Conservation (phyloP, 306 rosid species). For the Phaseolus lunatus region DNA sequence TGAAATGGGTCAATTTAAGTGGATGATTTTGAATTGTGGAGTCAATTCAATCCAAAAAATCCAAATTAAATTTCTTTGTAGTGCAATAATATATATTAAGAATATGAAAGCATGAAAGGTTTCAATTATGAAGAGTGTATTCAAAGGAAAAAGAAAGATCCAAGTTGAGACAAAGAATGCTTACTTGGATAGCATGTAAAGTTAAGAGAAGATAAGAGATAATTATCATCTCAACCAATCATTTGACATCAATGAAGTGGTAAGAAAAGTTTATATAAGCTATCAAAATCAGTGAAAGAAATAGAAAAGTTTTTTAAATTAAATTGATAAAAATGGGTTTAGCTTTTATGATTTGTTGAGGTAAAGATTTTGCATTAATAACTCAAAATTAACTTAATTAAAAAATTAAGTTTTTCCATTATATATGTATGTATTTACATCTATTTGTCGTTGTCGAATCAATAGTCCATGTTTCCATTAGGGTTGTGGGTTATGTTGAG, state of each 20-base stretch:
- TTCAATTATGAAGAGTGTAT: neutral
- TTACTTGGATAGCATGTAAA: neutral
- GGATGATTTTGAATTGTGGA: neutral
- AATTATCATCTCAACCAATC: neutral
- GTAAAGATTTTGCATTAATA: neutral
- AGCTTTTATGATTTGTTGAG: neutral
- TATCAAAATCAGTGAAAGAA: neutral
- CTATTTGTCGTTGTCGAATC: neutral
- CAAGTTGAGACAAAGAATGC: neutral
- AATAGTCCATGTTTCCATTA: neutral
- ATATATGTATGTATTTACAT: too few species aligned
- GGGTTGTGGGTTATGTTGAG: neutral
- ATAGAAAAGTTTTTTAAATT: neutral
- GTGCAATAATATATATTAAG: neutral
- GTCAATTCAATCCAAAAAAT: neutral
- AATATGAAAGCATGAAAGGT: neutral
- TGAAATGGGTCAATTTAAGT: neutral
- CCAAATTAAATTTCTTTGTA: neutral
- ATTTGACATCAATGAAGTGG: neutral
- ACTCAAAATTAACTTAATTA: neutral
- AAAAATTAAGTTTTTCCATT: too few species aligned
- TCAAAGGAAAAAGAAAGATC: neutral
- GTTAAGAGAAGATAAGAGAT: slow-evolving; percentile 11
- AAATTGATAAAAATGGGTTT: too few species aligned
- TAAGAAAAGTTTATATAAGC: neutral